A percentile compares a stretch with the other conserved stretches of the same genome.
phyloP scores from a whole-genome alignment of 495 filamentous ascomycete species.

The Tuber aestivum region DNA sequence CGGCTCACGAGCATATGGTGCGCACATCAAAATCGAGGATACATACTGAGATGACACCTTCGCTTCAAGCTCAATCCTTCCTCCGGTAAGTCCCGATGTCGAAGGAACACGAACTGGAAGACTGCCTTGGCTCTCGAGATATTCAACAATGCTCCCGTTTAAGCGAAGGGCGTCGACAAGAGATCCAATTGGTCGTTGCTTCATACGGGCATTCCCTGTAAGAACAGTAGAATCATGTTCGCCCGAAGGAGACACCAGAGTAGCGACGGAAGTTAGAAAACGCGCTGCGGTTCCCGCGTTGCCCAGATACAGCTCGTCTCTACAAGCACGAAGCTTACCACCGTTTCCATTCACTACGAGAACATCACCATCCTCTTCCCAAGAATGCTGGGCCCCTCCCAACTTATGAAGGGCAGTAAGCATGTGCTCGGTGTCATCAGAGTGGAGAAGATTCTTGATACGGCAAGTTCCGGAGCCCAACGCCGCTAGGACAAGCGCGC shows the following conservation, averaged over 20 bases:
- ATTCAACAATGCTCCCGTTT: slow-evolving; percentile 78
- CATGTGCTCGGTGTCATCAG: slow-evolving; percentile 97
- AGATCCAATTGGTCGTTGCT: slow-evolving; percentile 84
- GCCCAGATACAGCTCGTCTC: slow-evolving; percentile 77
- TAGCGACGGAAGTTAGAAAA: slow-evolving; percentile 89
- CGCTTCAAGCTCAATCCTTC: slow-evolving; percentile 83
- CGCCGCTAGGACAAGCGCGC: slow-evolving; percentile 85
- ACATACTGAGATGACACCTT: slow-evolving; percentile 97
- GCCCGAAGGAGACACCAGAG: slow-evolving; percentile 63
- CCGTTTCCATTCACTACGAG: slow-evolving; percentile 87
- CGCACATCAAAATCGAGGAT: slow-evolving; percentile 92
- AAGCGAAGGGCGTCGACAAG: slow-evolving; percentile 84
- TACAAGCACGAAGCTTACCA: slow-evolving; percentile 70
- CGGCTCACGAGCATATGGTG: slow-evolving; percentile 88
- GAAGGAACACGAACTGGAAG: slow-evolving; percentile 79
- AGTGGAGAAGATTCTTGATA: slow-evolving; percentile 87
- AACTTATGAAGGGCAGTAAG: slow-evolving; percentile 75
- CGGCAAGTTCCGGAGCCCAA: slow-evolving; percentile 81
- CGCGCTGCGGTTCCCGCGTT: slow-evolving; percentile 95
- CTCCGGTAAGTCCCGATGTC: slow-evolving; percentile 79
- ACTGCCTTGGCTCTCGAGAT: slow-evolving; percentile 71
- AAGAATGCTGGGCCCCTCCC: slow-evolving; percentile 83
- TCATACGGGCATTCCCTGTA: slow-evolving; percentile 95
- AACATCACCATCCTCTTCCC: slow-evolving; percentile 87
- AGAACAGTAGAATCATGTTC: slow-evolving; percentile 63